phyloP scores from a whole-genome alignment of 2,329 filamentous ascomycete genomes.

The Aspergillus glaucus region DNA sequence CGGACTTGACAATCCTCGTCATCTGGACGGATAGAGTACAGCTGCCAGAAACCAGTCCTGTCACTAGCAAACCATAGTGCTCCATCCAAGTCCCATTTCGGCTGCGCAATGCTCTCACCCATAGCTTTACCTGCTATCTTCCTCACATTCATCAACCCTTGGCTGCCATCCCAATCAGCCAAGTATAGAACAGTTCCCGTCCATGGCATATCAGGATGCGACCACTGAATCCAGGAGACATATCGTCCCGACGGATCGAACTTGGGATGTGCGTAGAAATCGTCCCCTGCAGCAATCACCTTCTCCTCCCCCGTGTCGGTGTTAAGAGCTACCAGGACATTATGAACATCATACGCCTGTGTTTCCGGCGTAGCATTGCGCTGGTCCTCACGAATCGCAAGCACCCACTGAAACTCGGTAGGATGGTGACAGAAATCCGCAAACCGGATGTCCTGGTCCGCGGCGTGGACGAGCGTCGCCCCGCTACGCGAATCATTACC shows the following conservation, averaged over 20 bases:
- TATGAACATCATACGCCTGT: constrained; percentile 22
- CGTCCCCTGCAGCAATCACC: constrained; percentile 39
- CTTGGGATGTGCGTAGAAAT: constrained; percentile 49
- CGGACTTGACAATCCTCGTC: constrained; percentile 13
- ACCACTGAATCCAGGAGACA: constrained; percentile 51
- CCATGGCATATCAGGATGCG: constrained; percentile 50
- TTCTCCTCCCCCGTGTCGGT: constrained; percentile 25
- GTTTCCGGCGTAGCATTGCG: constrained; percentile 21
- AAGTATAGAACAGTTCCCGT: constrained; percentile 41
- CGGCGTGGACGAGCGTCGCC: constrained; percentile 22
- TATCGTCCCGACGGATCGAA: constrained; percentile 44
- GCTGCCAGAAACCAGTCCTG: constrained; percentile 41
- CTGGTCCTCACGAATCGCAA: constrained; percentile 51
- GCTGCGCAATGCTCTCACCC: constrained; percentile 43
- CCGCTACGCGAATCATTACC: too few relatives aligned
- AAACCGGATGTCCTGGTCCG: constrained; percentile 26
- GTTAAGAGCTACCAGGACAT: constrained; percentile 27
- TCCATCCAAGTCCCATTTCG: constrained; percentile 47
- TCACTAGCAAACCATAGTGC: constrained; percentile 47
- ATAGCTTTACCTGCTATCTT: constrained; percentile 39
- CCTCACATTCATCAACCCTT: constrained; percentile 23
- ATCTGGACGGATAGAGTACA: constrained; percentile 34
- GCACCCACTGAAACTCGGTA: constrained; percentile 33
- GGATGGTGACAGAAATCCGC: constrained; percentile 43
- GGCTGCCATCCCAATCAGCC: constrained; percentile 37